These are phyloP conservation scores for Naganishia randhawae DNA, from an alignment of 768 basidiomycete species.

Conservation along the genomic window DNA sequence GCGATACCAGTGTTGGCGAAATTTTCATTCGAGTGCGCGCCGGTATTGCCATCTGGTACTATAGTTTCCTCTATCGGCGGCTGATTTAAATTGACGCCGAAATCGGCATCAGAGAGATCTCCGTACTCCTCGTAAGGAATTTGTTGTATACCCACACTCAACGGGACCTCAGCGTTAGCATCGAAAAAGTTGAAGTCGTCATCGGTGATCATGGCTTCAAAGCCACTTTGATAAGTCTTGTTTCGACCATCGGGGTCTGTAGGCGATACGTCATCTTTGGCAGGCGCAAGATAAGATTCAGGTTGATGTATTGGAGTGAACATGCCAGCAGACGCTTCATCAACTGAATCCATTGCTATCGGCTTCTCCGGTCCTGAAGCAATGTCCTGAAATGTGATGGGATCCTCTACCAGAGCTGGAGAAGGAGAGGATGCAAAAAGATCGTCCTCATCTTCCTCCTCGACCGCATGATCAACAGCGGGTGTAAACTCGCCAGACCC, in stretches of 20 bases:
- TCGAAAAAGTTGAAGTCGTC: constrained; percentile 41
- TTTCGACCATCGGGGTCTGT: constrained; percentile 11
- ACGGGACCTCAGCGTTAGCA: not conserved
- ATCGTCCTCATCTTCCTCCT: constrained; percentile 18
- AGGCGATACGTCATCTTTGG: constrained; percentile 25
- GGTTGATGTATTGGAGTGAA: constrained; percentile 11
- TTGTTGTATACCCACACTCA: not conserved
- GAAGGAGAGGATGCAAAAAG: constrained; percentile 15
- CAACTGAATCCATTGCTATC: constrained; percentile 22
- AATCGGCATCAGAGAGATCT: not conserved
- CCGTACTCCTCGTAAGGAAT: not conserved
- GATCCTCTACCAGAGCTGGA: not conserved
- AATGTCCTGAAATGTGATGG: not conserved
- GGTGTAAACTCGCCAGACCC: not conserved
- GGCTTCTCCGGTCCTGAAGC: constrained; percentile 16
- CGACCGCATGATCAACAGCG: not conserved
- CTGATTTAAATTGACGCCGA: constrained; percentile 9
- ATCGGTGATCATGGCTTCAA: constrained; percentile 33
- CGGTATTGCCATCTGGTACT: not conserved
- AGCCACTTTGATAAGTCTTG: not conserved
- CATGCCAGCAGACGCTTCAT: constrained; percentile 22
- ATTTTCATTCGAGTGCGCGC: not conserved
- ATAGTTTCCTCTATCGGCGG: not conserved
- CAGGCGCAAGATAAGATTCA: not conserved
- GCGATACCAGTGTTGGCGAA: not conserved